Conservation (phyloP, 257 asterid genomes). For the Mentha longifolia region DNA sequence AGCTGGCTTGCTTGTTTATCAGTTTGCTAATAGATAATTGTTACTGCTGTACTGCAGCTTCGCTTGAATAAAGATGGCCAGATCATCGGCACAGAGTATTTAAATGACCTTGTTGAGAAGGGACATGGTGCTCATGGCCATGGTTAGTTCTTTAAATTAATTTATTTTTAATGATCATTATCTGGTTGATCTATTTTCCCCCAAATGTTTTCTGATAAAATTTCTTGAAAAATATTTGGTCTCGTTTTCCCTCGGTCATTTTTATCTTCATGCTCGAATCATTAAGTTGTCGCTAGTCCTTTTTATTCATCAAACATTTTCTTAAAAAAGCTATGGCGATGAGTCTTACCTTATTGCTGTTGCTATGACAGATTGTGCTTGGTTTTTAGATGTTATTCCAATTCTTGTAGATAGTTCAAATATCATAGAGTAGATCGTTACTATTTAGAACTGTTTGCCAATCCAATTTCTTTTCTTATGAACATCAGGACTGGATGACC, state of each 20-base stretch:
- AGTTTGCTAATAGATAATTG: conserved; percentile 37
- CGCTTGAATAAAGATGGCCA: conserved; percentile 77
- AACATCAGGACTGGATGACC: conserved; percentile 60
- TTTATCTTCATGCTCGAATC: neutral
- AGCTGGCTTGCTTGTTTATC: neutral
- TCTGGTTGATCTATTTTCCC: conserved; percentile 21
- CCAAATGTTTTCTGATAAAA: neutral
- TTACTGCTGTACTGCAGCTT: conserved; percentile 83
- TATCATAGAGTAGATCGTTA: conserved; percentile 21
- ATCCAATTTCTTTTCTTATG: conserved; percentile 18
- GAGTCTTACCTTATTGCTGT: conserved; percentile 16
- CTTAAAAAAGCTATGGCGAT: neutral
- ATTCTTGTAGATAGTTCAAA: conserved; percentile 13
- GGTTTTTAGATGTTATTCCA: conserved; percentile 6
- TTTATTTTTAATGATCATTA: neutral
- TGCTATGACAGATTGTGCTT: neutral
- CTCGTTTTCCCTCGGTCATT: conserved; percentile 1
- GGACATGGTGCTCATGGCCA: conserved; percentile 74
- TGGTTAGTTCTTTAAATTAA: conserved; percentile 54
- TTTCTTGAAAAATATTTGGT: conserved; percentile 7
- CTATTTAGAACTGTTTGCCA: conserved; percentile 7
- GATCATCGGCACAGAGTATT: conserved; percentile 87
- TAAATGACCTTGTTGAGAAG: conserved; percentile 96
- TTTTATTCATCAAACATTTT: conserved; percentile 9
- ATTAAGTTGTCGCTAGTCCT: neutral